A percentile compares a stretch with the other conserved stretches of the same genome.
phyloP scores from a whole-genome alignment of 2,329 filamentous ascomycete genomes.

The Penicillium sp. region DNA sequence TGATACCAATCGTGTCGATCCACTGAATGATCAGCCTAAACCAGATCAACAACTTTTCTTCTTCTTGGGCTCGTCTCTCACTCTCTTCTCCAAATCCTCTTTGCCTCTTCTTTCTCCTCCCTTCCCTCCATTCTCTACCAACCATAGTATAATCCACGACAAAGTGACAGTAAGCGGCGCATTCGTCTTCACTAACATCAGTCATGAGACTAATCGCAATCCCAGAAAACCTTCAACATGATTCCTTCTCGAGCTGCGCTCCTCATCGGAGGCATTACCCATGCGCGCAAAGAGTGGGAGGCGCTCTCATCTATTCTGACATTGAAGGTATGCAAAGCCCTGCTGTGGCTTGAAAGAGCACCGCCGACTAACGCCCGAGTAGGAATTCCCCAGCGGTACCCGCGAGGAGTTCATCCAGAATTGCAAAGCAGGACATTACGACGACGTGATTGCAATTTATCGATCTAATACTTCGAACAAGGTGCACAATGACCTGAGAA shows the following conservation, averaged over 20 bases:
- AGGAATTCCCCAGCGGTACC: constrained; percentile 58
- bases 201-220: constrained; percentile 12
- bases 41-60: not conserved
- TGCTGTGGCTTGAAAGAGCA: not conserved
- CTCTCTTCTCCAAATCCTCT: not conserved
- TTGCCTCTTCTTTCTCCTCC: not conserved
- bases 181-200: constrained; percentile 3
- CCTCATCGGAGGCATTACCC: constrained; percentile 48
- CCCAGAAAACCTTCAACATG: constrained; percentile 32
- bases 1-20: constrained; percentile 4
- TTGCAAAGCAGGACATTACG: constrained; percentile 56
- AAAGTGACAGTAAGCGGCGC: not conserved
- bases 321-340: constrained; percentile 38
- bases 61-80: constrained; percentile 1
- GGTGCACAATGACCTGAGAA: constrained; percentile 21
- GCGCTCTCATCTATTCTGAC: constrained; percentile 42
- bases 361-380: not conserved
- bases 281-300: constrained; percentile 48
- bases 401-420: constrained; percentile 58
- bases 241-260: constrained; percentile 39
- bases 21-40: constrained; percentile 7
- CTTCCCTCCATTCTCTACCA: not conserved
- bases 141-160: not conserved
- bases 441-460: constrained; percentile 59
- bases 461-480: constrained; percentile 60